Percentiles rank a stretch among this genome's conserved stretches.
These are phyloP conservation scores for Leptodermis oblonga DNA, from an alignment of 257 asterid species.

Conservation along the genomic window DNA sequence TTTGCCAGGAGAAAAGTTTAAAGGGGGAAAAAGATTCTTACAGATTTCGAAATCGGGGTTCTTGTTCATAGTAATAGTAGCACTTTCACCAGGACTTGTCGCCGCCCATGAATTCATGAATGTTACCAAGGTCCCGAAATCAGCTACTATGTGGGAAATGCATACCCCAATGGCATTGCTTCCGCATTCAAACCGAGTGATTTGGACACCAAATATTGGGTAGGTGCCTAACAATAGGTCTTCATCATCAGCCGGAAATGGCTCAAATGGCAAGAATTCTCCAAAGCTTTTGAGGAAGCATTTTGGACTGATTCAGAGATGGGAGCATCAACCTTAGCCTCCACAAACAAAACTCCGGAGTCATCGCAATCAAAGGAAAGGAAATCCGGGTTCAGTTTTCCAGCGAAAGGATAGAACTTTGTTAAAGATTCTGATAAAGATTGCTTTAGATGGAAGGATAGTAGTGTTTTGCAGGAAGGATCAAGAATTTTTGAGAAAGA, in stretches of 20 bases:
- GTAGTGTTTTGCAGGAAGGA: no score
- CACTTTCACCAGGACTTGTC: background rate
- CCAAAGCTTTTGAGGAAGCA: background rate
- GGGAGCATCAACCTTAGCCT: slow-evolving; percentile 18
- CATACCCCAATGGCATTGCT: slow-evolving; percentile 27
- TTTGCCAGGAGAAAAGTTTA: background rate
- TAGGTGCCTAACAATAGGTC: background rate
- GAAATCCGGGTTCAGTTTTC: no score
- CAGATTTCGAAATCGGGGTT: background rate
- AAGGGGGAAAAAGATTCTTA: background rate
- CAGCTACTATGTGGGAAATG: slow-evolving; percentile 19
- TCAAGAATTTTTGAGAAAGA: no score
- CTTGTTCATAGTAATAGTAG: background rate
- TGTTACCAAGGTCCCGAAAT: background rate
- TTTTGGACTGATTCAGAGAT: background rate
- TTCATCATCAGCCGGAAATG: no score
- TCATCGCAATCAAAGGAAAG: no score
- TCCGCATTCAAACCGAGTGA: slow-evolving; percentile 28
- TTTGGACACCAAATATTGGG: slow-evolving; percentile 15
- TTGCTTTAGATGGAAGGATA: no score
- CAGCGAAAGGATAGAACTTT: no score
- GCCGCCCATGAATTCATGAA: slow-evolving; percentile 1
- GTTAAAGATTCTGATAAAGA: no score
- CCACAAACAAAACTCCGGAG: no score
- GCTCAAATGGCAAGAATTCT: background rate